Base-by-base conservation (phyloP, 306 rosid genomes). In the Chamaecrista fasciculata region DNA sequence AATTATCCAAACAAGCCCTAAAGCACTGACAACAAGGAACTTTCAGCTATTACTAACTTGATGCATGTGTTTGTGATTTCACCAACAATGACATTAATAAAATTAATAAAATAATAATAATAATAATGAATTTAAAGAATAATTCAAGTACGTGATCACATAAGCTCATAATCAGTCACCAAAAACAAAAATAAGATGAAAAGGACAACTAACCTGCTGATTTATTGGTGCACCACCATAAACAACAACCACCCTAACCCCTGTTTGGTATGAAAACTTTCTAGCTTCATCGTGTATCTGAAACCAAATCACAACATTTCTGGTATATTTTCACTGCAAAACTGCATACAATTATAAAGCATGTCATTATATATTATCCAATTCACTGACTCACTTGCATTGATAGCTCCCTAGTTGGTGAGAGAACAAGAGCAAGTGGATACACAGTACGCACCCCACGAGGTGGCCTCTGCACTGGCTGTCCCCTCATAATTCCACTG, bases 151-250 rank as follows among this genome's bases (percentile, higher is more conserved):
- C 15, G 62, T 9, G 15, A 62, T 10, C 20, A 14, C 62, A 33
- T 4, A 25, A 70, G 16, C 11, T 46, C 73, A 53, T 53, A 31
- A 52, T 12, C 47, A 39, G 20, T 31, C 2, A 40, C 50, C 64
- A 62, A 26, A 36, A 18, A 15, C 46, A 51, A 20, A 66, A 25
- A 1, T 9, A 20, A 66, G 20, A 1, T 9, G 43, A 36, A 64
- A 18, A 16, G 11, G 42, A 8, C 42, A 25, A 42, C 28, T 73
- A 71, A 87, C 90, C 90, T 85, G 90, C 64, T 83, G 88, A 82
- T 77, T 78, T 71, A 87, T 85, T 65, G 94, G 90, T 24, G 90
- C 88, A 56, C 94, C 94, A 53, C 92, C 92, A 62, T 87, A 87
- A 29, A 82, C 92, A 82, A 87, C 94, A 46, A 87, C 94, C 67